Conservation (phyloP, 768 basidiomycete species). For the Tylopilus vinaceipallidus region DNA sequence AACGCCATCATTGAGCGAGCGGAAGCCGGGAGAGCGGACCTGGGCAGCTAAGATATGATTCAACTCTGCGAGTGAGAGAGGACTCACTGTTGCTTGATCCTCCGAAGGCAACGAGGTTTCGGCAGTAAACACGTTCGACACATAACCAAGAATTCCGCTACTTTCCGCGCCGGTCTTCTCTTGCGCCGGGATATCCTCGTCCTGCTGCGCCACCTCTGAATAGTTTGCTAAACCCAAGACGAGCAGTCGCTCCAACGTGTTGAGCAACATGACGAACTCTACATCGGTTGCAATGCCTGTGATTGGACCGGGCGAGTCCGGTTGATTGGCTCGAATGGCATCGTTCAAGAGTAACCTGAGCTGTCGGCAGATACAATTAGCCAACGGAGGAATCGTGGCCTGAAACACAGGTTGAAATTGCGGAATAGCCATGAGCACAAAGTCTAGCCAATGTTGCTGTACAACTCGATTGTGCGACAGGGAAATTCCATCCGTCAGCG, state of each 20-base stretch:
- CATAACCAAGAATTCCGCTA: conserved; percentile 79
- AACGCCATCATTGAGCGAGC: conserved; percentile 77
- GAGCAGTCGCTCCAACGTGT: conserved; percentile 79
- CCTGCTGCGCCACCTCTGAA: conserved; percentile 45
- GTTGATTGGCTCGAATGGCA: conserved; percentile 42
- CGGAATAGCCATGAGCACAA: conserved; percentile 86
- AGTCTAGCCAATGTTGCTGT: conserved; percentile 95
- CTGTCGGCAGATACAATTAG: conserved; percentile 76
- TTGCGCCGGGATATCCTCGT: conserved; percentile 51
- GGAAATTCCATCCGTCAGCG: conserved; percentile 78
- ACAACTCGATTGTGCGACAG: conserved; percentile 69
- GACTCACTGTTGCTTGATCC: conserved; percentile 58
- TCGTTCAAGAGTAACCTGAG: conserved; percentile 57
- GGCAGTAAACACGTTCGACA: conserved; percentile 87
- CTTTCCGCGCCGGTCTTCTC: conserved; percentile 57
- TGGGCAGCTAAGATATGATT: conserved; percentile 8
- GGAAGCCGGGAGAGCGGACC: conserved; percentile 74
- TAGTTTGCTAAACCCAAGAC: conserved; percentile 66
- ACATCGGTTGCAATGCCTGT: conserved; percentile 63
- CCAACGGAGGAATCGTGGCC: conserved; percentile 66
- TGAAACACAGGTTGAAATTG: conserved; percentile 77
- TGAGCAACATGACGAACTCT: conserved; percentile 82
- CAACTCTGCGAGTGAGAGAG: background rate
- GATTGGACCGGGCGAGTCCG: conserved; percentile 42
- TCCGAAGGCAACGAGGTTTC: conserved; percentile 53